phyloP scores from a whole-genome alignment of 495 filamentous ascomycete genomes.

The Hypoxylon cercidicola region DNA sequence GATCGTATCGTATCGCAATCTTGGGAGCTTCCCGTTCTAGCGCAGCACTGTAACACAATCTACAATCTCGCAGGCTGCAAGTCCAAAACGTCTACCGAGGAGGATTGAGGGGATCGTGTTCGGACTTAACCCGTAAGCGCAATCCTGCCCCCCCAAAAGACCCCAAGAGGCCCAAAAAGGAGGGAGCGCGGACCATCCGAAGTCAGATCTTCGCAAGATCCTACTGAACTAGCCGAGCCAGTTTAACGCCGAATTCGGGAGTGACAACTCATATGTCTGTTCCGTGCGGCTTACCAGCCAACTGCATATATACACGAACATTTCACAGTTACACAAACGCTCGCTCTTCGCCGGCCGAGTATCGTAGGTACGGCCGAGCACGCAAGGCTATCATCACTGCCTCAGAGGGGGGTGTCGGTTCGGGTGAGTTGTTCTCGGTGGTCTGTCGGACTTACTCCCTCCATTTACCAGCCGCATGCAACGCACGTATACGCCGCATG shows the following conservation, averaged over 20 bases:
- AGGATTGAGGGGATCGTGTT: not conserved
- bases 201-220: slow-evolving; percentile 38
- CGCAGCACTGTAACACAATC: slow-evolving; percentile 12
- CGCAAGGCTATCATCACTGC: slow-evolving; percentile 13
- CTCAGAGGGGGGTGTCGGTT: not conserved
- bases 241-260: slow-evolving; percentile 13
- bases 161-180: slow-evolving; percentile 3
- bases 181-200: slow-evolving; percentile 22
- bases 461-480: slow-evolving; percentile 9
- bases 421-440: slow-evolving; percentile 27
- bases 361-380: slow-evolving; percentile 20
- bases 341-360: slow-evolving; percentile 5
- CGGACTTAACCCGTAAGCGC: slow-evolving; percentile 21
- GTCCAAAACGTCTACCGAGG: slow-evolving; percentile 18
- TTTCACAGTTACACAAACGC: slow-evolving; percentile 18
- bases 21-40: slow-evolving; percentile 4
- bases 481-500: slow-evolving; percentile 19
- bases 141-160: too few relatives aligned
- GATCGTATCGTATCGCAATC: slow-evolving; percentile 4
- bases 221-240: slow-evolving; percentile 35
- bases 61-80: slow-evolving; percentile 25
- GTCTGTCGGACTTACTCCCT: slow-evolving; percentile 27
- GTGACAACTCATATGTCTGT: not conserved
- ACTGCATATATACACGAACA: not conserved
- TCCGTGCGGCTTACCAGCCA: slow-evolving; percentile 5